phyloP scores from a whole-genome alignment of 164 flowering plant genomes.

The Liquidambar formosana region DNA sequence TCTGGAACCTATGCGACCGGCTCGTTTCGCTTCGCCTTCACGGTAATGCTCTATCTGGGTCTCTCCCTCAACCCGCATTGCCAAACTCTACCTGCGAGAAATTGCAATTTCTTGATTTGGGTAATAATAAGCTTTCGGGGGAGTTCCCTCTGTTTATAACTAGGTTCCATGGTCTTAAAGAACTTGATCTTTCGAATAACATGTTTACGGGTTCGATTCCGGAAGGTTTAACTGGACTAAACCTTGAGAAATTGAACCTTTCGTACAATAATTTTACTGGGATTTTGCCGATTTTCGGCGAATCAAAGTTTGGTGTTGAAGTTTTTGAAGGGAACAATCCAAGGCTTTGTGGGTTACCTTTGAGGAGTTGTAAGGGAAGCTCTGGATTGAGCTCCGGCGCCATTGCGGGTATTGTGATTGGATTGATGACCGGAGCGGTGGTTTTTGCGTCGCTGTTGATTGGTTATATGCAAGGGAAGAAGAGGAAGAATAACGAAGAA shows the following conservation, averaged over 20 bases:
- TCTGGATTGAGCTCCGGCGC: constrained; percentile 79
- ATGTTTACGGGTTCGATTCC: constrained; percentile 70
- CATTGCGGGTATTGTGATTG: constrained; percentile 89
- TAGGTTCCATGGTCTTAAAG: constrained; percentile 52
- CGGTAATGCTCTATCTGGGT: constrained; percentile 68
- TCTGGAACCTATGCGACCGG: constrained; percentile 90
- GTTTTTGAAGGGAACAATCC: constrained; percentile 78
- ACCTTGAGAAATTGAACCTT: constrained; percentile 74
- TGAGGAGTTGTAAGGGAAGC: constrained; percentile 51
- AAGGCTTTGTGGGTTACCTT: constrained; percentile 70
- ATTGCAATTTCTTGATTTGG: constrained; percentile 71
- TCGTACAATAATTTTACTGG: constrained; percentile 89
- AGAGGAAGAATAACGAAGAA: constrained; percentile 50
- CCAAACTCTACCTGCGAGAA: constrained; percentile 67
- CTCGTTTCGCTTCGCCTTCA: constrained; percentile 67
- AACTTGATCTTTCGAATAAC: constrained; percentile 75
- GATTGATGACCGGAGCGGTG: constrained; percentile 82
- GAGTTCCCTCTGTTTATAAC: constrained; percentile 72
- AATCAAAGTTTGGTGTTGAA: constrained; percentile 53
- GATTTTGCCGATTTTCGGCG: constrained; percentile 58
- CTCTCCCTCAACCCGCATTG: constrained; percentile 70
- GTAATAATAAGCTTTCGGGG: constrained; percentile 67
- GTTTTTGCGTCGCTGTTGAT: constrained; percentile 78
- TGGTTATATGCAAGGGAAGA: constrained; percentile 82
- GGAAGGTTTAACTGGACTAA: constrained; percentile 37